These are phyloP conservation scores for Mucor plumbeus DNA, from an alignment of 371 early-diverging fungal genomes.

Conservation along the genomic window DNA sequence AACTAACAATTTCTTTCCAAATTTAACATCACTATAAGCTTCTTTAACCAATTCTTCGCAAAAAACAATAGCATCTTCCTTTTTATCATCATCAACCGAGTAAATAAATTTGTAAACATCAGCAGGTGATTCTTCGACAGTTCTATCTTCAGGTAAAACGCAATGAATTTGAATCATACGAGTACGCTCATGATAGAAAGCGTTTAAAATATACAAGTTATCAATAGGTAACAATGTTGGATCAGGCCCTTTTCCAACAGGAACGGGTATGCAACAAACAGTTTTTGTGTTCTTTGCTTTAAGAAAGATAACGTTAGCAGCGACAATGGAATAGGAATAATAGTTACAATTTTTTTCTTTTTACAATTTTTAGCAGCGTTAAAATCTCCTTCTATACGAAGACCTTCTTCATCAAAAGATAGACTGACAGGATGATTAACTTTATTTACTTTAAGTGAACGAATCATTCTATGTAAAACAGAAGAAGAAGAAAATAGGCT, in stretches of 20 bases:
- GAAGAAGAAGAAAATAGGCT: background rate
- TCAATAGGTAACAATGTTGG: conserved; percentile 50
- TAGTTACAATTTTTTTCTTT: background rate
- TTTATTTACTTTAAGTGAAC: conserved; percentile 35
- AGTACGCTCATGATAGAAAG: conserved; percentile 28
- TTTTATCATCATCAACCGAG: conserved; percentile 29
- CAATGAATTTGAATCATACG: conserved; percentile 39
- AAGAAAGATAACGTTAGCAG: background rate
- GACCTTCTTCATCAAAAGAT: conserved; percentile 48
- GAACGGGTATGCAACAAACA: conserved; percentile 36
- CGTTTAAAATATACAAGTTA: conserved; percentile 36
- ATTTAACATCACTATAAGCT: conserved; percentile 44
- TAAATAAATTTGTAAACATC: conserved; percentile 43
- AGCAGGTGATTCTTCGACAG: conserved; percentile 34
- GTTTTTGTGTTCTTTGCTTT: conserved; percentile 16
- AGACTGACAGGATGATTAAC: conserved; percentile 41
- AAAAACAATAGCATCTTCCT: conserved; percentile 35
- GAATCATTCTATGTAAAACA: conserved; percentile 29
- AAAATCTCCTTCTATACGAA: conserved; percentile 54
- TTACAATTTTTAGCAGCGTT: conserved; percentile 41
- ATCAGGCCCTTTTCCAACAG: conserved; percentile 32
- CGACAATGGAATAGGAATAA: background rate
- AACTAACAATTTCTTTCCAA: conserved; percentile 54
- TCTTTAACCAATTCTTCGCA: conserved; percentile 31
- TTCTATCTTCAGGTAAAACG: conserved; percentile 46